These are phyloP conservation scores for Trichoderma guizhouense DNA, from an alignment of 2,329 filamentous ascomycete genomes.

Conservation along the genomic window DNA sequence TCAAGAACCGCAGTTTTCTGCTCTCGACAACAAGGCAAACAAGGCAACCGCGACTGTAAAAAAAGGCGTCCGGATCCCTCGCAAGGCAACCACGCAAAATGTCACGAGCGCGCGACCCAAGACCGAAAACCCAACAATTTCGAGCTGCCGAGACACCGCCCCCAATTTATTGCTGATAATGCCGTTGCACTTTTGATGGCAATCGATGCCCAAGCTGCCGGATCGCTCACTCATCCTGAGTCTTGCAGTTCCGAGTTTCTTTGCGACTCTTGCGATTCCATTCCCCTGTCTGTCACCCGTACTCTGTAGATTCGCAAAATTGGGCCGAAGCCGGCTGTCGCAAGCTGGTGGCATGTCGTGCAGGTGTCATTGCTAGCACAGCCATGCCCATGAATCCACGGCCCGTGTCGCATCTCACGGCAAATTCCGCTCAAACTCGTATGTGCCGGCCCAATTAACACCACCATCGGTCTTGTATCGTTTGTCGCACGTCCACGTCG, in stretches of 20 bases:
- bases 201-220: neutral
- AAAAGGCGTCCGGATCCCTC: neutral
- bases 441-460: neutral
- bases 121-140: conserved; percentile 12
- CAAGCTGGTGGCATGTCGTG: neutral
- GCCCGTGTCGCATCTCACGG: neutral
- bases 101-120: conserved; percentile 9
- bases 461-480: neutral
- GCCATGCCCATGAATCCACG: neutral
- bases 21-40: neutral
- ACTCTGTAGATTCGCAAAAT: neutral
- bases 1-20: neutral
- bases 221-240: neutral
- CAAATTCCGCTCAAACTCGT: neutral
- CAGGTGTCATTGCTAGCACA: conserved; percentile 6
- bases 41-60: conserved; percentile 1
- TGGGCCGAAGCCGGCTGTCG: neutral
- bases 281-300: too few species aligned
- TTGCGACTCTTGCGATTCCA: neutral
- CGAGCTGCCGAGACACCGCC: neutral
- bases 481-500: conserved; percentile 2
- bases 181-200: neutral
- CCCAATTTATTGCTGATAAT: neutral
- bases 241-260: neutral
- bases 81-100: neutral